A percentile compares a stretch with the other conserved stretches of the same genome.
phyloP scores from a whole-genome alignment of 2,329 filamentous ascomycete species.

The Monosporascus sp. region DNA sequence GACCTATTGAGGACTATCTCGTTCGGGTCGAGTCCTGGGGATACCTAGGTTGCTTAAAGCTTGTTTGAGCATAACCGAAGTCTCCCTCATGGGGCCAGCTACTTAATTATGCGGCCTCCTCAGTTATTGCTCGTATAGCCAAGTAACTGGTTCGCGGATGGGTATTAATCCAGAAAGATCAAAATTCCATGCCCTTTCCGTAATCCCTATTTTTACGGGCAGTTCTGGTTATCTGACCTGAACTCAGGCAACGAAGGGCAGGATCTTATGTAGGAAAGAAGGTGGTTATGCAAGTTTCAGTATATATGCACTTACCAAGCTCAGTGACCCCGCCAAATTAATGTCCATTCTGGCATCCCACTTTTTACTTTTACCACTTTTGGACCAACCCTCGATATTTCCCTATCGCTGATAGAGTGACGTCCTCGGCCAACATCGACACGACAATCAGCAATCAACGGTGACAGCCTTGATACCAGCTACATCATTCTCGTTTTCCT shows the following conservation, averaged over 20 bases:
- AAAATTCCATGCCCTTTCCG: no score
- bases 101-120: no score
- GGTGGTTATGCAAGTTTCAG: no score
- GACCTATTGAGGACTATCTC: background rate
- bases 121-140: no score
- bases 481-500: background rate
- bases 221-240: no score
- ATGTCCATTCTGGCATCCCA: background rate
- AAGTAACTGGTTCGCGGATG: no score
- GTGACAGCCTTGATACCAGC: background rate
- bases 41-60: background rate
- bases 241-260: no score
- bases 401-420: constrained; percentile 14
- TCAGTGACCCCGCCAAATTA: background rate
- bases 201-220: no score
- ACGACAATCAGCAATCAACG: background rate
- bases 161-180: no score
- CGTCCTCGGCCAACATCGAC: background rate
- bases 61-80: background rate
- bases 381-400: background rate
- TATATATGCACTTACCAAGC: background rate
- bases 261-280: no score
- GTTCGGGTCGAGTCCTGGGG: constrained; percentile 1
- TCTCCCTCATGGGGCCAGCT: no score
- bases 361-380: constrained; percentile 3